A percentile compares a stretch with the other conserved stretches of the same genome.
These are phyloP conservation scores for Cokeromyces recurvatus DNA, from an alignment of 371 early-diverging fungal species.

Conservation along the genomic window DNA sequence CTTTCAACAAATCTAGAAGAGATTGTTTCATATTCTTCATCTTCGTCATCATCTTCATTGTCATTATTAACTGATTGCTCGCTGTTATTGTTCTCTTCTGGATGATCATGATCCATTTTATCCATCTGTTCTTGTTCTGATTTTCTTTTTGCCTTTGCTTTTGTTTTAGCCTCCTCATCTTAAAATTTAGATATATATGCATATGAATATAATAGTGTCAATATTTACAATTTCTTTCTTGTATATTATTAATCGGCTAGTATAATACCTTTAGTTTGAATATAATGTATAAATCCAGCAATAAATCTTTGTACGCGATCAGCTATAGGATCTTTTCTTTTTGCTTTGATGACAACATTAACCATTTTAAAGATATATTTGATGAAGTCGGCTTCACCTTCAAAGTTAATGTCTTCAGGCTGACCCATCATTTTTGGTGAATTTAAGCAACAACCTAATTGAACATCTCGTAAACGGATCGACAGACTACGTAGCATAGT, in stretches of 20 bases:
- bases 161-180: constrained; percentile 3
- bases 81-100: background rate
- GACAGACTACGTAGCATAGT: constrained; percentile 69
- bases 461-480: constrained; percentile 73
- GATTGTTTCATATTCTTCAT: constrained; percentile 49
- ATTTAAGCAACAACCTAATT: constrained; percentile 53
- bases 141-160: constrained; percentile 1
- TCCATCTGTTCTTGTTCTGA: background rate
- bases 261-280: constrained; percentile 60
- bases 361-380: constrained; percentile 66
- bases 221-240: no score
- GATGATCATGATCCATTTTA: no score
- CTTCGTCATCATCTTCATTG: constrained; percentile 24
- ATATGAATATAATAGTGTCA: no score
- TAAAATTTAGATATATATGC: no score
- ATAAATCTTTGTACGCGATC: constrained; percentile 75
- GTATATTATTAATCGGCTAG: no score
- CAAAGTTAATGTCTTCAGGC: constrained; percentile 32
- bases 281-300: constrained; percentile 69
- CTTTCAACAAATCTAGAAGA: constrained; percentile 70
- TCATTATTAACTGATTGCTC: constrained; percentile 16
- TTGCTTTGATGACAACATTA: constrained; percentile 68
- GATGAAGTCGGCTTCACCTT: constrained; percentile 64
- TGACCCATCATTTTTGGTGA: constrained; percentile 36
- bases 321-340: constrained; percentile 67